Evolutionary conservation across 148 eudicot genomes (phyloP).

Genomic region (Polygonum maritimum): DNA sequence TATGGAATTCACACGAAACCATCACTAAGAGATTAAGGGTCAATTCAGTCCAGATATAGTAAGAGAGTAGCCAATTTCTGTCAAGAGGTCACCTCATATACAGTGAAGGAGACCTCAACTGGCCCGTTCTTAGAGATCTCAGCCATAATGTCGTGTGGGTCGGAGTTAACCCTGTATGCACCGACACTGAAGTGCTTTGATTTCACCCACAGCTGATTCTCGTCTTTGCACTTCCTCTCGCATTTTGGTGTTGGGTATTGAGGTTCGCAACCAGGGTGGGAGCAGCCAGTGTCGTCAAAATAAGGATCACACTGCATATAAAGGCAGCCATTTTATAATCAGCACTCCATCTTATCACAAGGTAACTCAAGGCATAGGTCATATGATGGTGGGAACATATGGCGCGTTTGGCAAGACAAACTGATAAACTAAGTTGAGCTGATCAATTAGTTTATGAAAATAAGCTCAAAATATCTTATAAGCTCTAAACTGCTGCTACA

Average conservation of each 20-base stretch:
- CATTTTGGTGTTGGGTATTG: conserved; percentile 79
- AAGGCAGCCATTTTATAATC: not conserved
- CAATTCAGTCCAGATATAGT: not conserved
- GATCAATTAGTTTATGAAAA: not conserved
- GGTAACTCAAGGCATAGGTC: not conserved
- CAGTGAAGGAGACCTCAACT: conserved; percentile 75
- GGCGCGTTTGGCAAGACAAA: not conserved
- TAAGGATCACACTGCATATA: conserved; percentile 85
- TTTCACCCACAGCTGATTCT: conserved; percentile 56
- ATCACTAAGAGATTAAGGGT: not conserved
- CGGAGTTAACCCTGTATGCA: conserved; percentile 48
- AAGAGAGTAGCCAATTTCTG: no score
- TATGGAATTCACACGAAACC: not conserved
- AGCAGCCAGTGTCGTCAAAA: conserved; percentile 72
- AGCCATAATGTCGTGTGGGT: conserved; percentile 72
- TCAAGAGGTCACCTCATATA: conserved; percentile 54
- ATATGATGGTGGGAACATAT: not conserved
- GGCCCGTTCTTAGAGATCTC: conserved; percentile 90
- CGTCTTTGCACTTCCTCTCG: conserved; percentile 41
- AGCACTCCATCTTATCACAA: not conserved
- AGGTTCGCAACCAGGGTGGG: conserved; percentile 97
- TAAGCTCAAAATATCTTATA: not conserved
- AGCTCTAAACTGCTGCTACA: not conserved
- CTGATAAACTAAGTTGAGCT: not conserved
- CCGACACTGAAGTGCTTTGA: conserved; percentile 65